Conservation (phyloP, 257 asterid genomes). For the Ilex asprella region DNA sequence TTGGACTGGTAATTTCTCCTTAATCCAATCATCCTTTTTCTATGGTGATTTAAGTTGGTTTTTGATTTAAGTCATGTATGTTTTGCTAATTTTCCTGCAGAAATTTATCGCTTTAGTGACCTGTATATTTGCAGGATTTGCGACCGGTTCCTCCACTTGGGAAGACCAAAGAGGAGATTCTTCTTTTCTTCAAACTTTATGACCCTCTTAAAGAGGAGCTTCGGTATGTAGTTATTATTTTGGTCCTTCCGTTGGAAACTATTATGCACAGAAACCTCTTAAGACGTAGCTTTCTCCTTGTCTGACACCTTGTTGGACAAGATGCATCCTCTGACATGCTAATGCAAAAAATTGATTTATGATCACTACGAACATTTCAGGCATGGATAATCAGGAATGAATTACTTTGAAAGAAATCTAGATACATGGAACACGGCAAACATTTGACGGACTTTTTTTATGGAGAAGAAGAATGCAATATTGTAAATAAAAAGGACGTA, state of each 20-base stretch:
- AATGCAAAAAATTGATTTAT: too few relatives aligned
- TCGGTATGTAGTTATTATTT: conserved; percentile 27
- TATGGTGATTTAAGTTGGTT: conserved; percentile 11
- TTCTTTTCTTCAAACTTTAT: conserved; percentile 65
- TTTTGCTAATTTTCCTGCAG: background rate
- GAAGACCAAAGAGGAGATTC: conserved; percentile 65
- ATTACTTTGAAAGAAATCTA: too few relatives aligned
- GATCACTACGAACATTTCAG: too few relatives aligned
- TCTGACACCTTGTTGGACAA: too few relatives aligned
- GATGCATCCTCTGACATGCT: too few relatives aligned
- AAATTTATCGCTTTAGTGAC: background rate
- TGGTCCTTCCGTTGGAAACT: background rate
- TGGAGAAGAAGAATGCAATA: too few relatives aligned
- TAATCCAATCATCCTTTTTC: conserved; percentile 7
- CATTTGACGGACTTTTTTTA: too few relatives aligned
- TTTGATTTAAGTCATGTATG: background rate
- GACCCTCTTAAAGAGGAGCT: conserved; percentile 69
- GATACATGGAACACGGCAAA: too few relatives aligned
- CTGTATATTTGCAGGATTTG: conserved; percentile 35
- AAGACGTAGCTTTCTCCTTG: too few relatives aligned
- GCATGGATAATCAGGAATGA: too few relatives aligned
- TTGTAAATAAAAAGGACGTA: too few relatives aligned
- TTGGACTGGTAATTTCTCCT: conserved; percentile 44
- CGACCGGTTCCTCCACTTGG: conserved; percentile 53
- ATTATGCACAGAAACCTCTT: background rate